These are phyloP conservation scores for Saturnispora hagleri DNA, from an alignment of 805 yeast species.

Conservation along the genomic window DNA sequence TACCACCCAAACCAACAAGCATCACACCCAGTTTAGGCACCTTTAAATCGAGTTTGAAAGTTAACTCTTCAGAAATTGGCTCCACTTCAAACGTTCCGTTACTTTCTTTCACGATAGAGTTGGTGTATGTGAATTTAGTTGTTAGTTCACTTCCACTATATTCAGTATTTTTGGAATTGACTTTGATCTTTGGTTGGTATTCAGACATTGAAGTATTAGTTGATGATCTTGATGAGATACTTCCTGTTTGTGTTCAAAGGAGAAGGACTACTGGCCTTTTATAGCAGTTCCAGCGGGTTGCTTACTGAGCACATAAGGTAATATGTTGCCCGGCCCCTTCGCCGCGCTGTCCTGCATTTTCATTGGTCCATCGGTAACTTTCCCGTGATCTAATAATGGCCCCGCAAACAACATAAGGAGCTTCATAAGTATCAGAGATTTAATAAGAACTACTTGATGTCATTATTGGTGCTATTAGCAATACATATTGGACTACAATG, in stretches of 20 bases:
- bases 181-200: slow-evolving; percentile 38
- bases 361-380: slow-evolving; percentile 5
- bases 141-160: slow-evolving; percentile 43
- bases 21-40: slow-evolving; percentile 82
- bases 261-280: neutral
- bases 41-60: slow-evolving; percentile 75
- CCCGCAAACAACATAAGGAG: neutral
- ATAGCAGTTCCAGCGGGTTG: neutral
- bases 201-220: slow-evolving; percentile 4
- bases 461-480: neutral
- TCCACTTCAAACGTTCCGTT: slow-evolving; percentile 59
- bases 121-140: slow-evolving; percentile 63
- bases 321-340: slow-evolving; percentile 1
- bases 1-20: slow-evolving; percentile 94
- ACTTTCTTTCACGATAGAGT: slow-evolving; percentile 53
- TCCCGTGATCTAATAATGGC: neutral
- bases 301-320: neutral
- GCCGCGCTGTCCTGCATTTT: slow-evolving; percentile 4
- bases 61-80: slow-evolving; percentile 64
- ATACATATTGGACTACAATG: neutral
- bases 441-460: neutral
- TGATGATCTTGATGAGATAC: neutral
- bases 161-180: slow-evolving; percentile 44
- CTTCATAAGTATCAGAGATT: neutral
- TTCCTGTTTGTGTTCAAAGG: neutral